These are phyloP conservation scores for Naganishia sp. DNA, from an alignment of 1,284 basidiomycete species.

Conservation along the genomic window DNA sequence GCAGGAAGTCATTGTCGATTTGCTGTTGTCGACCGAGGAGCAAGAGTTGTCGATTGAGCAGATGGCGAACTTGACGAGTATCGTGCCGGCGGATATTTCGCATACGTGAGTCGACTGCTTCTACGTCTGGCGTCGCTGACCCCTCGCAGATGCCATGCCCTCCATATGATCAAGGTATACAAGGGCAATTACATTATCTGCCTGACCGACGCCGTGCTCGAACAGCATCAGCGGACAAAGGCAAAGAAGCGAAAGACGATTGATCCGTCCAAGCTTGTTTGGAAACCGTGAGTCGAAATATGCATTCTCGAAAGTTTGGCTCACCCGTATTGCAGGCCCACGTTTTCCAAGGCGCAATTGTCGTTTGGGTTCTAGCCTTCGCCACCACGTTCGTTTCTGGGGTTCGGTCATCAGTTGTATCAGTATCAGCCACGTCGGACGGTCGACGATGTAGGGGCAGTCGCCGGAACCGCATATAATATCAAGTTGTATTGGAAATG, in stretches of 20 bases:
- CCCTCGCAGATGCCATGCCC: constrained; percentile 75
- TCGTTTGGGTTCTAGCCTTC: constrained; percentile 73
- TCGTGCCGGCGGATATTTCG: constrained; percentile 95
- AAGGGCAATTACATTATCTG: constrained; percentile 94
- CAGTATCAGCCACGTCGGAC: too few relatives aligned
- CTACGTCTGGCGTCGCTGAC: constrained; percentile 4
- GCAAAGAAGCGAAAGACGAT: constrained; percentile 80
- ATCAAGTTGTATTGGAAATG: too few relatives aligned
- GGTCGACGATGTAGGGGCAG: too few relatives aligned
- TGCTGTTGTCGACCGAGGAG: constrained; percentile 68
- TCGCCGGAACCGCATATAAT: too few relatives aligned
- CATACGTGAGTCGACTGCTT: constrained; percentile 74
- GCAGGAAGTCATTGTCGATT: constrained; percentile 94
- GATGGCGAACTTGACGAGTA: constrained; percentile 93
- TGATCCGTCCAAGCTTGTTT: constrained; percentile 71
- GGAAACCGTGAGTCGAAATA: constrained; percentile 69
- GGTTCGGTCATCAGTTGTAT: not conserved
- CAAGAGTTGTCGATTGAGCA: constrained; percentile 90
- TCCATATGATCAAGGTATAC: constrained; percentile 95
- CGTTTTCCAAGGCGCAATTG: constrained; percentile 84
- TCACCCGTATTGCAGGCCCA: constrained; percentile 56
- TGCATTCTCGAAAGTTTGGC: not conserved
- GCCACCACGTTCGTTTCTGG: not conserved
- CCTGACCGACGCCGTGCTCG: constrained; percentile 85
- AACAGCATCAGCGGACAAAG: constrained; percentile 82